phyloP scores from a whole-genome alignment of 176 grass and related monocot species.

The Musa acuminata region DNA sequence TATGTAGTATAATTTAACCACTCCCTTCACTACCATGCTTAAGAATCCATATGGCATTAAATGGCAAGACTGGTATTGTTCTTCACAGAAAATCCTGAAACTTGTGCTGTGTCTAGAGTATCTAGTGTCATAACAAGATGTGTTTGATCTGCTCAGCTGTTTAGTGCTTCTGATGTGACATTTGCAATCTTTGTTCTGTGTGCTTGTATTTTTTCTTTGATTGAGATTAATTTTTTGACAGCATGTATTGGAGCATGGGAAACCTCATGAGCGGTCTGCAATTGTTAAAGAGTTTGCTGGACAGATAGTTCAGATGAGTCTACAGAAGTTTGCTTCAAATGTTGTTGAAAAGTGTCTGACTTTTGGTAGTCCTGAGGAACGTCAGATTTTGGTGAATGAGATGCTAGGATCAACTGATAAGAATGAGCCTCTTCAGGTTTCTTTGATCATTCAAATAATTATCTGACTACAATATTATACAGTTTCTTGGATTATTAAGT shows the following conservation, averaged over 20 bases:
- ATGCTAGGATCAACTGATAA: conserved; percentile 25
- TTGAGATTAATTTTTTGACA: conserved; percentile 5
- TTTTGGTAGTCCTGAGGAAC: conserved; percentile 25
- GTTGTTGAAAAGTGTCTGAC: conserved; percentile 43
- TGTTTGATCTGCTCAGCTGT: too few relatives aligned
- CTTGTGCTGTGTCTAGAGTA: too few relatives aligned
- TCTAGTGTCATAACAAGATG: too few relatives aligned
- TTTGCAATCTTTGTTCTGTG: background rate
- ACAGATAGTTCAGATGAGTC: conserved; percentile 33
- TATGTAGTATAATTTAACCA: too few relatives aligned
- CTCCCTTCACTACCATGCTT: too few relatives aligned
- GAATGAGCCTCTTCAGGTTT: conserved; percentile 29
- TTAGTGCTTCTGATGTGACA: background rate
- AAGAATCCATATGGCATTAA: too few relatives aligned
- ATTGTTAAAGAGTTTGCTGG: conserved; percentile 29
- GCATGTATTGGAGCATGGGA: conserved; percentile 44
- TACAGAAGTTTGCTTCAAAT: conserved; percentile 39
- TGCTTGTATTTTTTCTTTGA: background rate
- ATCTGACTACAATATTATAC: background rate
- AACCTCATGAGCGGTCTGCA: background rate
- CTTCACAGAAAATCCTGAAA: too few relatives aligned
- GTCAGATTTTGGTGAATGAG: conserved; percentile 25
- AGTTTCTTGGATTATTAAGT: background rate
- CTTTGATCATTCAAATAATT: background rate
- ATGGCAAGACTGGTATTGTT: background rate